phyloP scores from a whole-genome alignment of 306 rosid genomes.

The Castanopsis chinensis region DNA sequence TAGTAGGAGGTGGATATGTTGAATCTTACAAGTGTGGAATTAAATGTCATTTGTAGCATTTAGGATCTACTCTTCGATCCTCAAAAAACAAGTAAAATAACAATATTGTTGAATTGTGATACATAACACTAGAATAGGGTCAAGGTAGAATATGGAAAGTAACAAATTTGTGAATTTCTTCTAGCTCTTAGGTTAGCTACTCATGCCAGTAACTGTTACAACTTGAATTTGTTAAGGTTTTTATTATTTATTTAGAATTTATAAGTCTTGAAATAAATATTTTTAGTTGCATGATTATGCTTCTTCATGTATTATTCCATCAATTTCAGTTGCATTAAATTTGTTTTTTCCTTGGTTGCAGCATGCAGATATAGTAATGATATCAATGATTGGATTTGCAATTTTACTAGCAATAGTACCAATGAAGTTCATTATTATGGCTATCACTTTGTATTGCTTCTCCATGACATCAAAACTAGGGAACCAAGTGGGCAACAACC shows the following conservation, averaged over 20 bases:
- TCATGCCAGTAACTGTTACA: neutral
- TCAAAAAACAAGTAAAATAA: no score
- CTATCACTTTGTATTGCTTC: constrained; percentile 44
- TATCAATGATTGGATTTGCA: constrained; percentile 49
- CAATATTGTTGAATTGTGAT: no score
- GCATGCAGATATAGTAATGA: constrained; percentile 76
- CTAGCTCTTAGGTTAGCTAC: neutral
- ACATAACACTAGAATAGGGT: no score
- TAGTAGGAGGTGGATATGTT: no score
- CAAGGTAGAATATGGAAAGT: no score
- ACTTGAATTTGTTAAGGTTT: no score
- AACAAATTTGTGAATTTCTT: neutral
- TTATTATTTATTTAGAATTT: no score
- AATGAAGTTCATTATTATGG: constrained; percentile 61
- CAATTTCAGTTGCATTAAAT: neutral
- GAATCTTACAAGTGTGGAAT: no score
- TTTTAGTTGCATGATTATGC: neutral
- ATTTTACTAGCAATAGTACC: constrained; percentile 62
- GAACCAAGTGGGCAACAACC: constrained; percentile 25
- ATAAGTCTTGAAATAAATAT: neutral
- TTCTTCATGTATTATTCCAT: neutral
- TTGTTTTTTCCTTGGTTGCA: constrained; percentile 30
- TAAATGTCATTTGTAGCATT: no score
- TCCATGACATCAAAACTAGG: constrained; percentile 33
- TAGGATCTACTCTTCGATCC: no score